Percentiles rank a stretch among this genome's conserved stretches.
Evolutionary conservation across 1,284 basidiomycete genomes (phyloP).

Genomic region (Cutaneotrichosporon daszewskae): DNA sequence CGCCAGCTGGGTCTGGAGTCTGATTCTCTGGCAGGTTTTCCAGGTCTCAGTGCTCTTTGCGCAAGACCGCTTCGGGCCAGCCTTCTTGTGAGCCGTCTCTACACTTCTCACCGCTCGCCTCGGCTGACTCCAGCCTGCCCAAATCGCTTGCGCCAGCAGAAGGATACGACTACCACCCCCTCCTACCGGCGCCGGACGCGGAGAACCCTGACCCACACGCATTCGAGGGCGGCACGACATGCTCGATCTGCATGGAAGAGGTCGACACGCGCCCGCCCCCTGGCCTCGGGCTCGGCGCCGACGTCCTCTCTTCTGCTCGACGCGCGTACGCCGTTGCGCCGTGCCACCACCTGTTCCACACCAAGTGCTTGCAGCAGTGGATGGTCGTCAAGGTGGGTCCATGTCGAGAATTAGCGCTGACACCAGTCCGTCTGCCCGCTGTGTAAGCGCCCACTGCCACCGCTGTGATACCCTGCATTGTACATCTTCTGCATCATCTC

Average conservation of each 20-base stretch:
- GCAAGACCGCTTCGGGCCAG: conserved; percentile 70
- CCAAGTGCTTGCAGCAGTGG: conserved; percentile 77
- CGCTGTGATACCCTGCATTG: too few relatives aligned
- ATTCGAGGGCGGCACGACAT: conserved; percentile 55
- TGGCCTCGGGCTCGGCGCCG: conserved; percentile 28
- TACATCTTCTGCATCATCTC: too few relatives aligned
- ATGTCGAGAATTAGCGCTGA: neutral
- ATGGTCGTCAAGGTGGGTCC: conserved; percentile 71
- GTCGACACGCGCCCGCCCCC: conserved; percentile 56
- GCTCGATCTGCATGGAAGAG: conserved; percentile 84
- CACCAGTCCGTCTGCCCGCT: conserved; percentile 78
- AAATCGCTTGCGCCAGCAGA: conserved; percentile 54
- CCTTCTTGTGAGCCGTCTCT: conserved; percentile 65
- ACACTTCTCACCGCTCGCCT: neutral
- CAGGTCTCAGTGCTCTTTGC: conserved; percentile 64
- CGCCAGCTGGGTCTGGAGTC: conserved; percentile 61
- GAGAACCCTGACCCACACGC: conserved; percentile 57
- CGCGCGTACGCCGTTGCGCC: conserved; percentile 75
- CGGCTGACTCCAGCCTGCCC: conserved; percentile 1
- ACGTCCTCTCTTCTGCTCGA: conserved; percentile 36
- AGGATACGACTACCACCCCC: conserved; percentile 76
- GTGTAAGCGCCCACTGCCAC: conserved; percentile 71
- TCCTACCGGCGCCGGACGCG: conserved; percentile 61
- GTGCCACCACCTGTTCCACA: conserved; percentile 84
- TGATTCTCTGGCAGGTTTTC: conserved; percentile 59